Evolutionary conservation across 2,329 filamentous ascomycete genomes (phyloP).

Genomic region (Nemania diffusa): DNA sequence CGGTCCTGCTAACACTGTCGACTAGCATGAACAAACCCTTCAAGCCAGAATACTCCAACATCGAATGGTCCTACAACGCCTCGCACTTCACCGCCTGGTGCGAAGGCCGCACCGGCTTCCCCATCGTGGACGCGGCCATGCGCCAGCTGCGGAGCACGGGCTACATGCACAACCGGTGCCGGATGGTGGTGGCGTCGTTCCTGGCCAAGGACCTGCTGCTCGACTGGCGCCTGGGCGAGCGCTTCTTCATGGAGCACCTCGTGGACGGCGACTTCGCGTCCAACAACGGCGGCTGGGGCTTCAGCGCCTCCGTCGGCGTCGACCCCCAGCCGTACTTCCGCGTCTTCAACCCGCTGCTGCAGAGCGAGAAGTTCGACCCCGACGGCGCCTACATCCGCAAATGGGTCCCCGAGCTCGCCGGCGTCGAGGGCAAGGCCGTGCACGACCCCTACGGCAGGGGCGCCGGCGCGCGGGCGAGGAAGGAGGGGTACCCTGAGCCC

Average conservation of each 20-base stretch:
- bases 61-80: constrained; percentile 81
- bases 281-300: constrained; percentile 75
- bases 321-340: constrained; percentile 92
- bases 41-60: constrained; percentile 86
- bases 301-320: constrained; percentile 64
- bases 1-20: constrained; percentile 17
- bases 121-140: constrained; percentile 89
- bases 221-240: constrained; percentile 86
- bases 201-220: constrained; percentile 81
- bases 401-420: constrained; percentile 81
- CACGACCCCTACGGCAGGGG: constrained; percentile 83
- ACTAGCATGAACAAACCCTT: constrained; percentile 68
- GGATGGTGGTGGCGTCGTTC: constrained; percentile 87
- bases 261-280: constrained; percentile 83
- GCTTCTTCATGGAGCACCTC: constrained; percentile 83
- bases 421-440: constrained; percentile 72
- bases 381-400: constrained; percentile 82
- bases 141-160: constrained; percentile 74
- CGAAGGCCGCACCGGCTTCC: constrained; percentile 78
- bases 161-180: constrained; percentile 87
- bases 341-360: constrained; percentile 86
- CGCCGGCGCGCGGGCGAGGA: constrained; percentile 66
- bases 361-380: constrained; percentile 87
- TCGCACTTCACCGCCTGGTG: constrained; percentile 79
- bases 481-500: constrained; percentile 76